phyloP scores from a whole-genome alignment of 805 yeast species.

The Geotrichum ghanense region DNA sequence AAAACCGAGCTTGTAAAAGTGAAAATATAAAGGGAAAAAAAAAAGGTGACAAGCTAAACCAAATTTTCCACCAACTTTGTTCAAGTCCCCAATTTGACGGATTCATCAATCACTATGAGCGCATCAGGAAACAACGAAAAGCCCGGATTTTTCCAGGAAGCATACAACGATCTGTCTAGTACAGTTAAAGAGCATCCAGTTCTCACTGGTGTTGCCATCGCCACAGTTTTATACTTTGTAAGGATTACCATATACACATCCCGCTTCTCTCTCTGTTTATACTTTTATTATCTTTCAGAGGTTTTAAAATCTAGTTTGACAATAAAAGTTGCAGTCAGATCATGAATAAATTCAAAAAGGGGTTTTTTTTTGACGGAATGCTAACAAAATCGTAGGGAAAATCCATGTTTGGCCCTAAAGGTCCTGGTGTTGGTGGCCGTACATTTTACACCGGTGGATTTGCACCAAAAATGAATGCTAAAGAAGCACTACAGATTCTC shows the following conservation, averaged over 20 bases:
- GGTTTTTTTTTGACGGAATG: too few species aligned
- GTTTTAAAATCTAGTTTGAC: too few species aligned
- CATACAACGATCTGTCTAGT: constrained; percentile 27
- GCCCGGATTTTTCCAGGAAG: constrained; percentile 2
- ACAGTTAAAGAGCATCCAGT: constrained; percentile 2
- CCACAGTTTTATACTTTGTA: background rate
- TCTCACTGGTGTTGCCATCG: background rate
- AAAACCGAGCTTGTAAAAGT: background rate
- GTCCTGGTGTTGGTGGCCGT: constrained; percentile 56
- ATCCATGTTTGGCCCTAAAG: constrained; percentile 26
- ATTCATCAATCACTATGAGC: too few species aligned
- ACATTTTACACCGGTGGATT: constrained; percentile 80
- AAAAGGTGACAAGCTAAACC: background rate
- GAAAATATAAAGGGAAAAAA: background rate
- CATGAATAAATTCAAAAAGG: too few species aligned
- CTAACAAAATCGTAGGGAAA: constrained; percentile 15
- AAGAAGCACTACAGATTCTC: constrained; percentile 79
- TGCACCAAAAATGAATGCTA: constrained; percentile 80
- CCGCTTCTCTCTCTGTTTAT: too few species aligned
- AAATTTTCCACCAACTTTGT: too few species aligned
- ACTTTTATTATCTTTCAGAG: too few species aligned
- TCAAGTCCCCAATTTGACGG: too few species aligned
- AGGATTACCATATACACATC: too few species aligned
- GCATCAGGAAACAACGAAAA: background rate
- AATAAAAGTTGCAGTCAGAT: too few species aligned